Evolutionary conservation across 495 filamentous ascomycete species (phyloP).

Genomic region (Talaromyces stipitatus): DNA sequence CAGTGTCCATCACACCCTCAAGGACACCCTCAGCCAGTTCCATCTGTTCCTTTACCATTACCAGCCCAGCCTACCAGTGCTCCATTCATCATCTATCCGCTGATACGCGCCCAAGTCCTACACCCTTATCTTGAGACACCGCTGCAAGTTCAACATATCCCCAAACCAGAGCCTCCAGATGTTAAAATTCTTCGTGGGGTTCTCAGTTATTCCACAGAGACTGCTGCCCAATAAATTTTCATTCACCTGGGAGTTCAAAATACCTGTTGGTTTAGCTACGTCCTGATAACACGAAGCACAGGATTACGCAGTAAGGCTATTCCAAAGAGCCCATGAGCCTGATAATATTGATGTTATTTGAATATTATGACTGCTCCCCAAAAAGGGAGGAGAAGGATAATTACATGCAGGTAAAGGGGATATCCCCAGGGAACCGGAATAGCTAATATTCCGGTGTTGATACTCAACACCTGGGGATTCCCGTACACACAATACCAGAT

Average conservation of each 20-base stretch:
- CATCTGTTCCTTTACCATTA: neutral
- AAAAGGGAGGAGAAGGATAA: no score
- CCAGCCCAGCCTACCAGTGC: neutral
- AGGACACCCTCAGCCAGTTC: neutral
- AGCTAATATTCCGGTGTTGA: no score
- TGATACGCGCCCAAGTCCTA: neutral
- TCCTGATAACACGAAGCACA: no score
- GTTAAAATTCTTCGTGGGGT: constrained; percentile 37
- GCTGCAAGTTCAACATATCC: neutral
- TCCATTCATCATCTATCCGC: neutral
- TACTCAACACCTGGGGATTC: no score
- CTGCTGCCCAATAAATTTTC: constrained; percentile 15
- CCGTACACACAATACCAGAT: constrained; percentile 10
- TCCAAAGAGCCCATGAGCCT: no score
- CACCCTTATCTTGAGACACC: neutral
- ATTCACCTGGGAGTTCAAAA: constrained; percentile 27
- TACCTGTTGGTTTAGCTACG: no score
- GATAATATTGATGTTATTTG: no score
- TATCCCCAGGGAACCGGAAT: no score
- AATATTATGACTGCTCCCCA: no score
- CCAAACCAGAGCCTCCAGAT: neutral
- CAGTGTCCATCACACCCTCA: neutral
- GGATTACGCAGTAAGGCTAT: no score
- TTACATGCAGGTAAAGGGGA: no score
- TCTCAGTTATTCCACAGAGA: constrained; percentile 30